Base-by-base conservation (phyloP, 192 early-diverging fungal genomes). In the Linnemannia exigua region DNA sequence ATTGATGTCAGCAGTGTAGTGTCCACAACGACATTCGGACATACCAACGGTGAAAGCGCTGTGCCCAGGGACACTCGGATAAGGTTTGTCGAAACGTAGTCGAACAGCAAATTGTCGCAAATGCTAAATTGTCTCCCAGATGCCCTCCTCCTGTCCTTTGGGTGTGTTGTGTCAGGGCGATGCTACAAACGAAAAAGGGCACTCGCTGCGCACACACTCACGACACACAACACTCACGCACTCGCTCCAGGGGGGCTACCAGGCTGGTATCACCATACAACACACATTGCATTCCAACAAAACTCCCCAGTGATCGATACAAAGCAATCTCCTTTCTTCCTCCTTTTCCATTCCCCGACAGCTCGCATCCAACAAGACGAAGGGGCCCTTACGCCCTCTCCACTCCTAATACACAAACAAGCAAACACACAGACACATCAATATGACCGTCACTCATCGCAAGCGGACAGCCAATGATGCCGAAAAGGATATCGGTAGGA, bases 391-490 rank as follows among this genome's bases (percentile, higher is more conserved):
- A 25, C 28, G 25, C 58, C 12, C 58, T 28, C 58, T 63, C 52
- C 52, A 50, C 48, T 50, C 48, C 2, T 50, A 63, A 54, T 20
- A 54, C 19, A 54, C 22, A 63, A n/a, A 63, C 54, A 58, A n/a
- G n/a, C 54, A 58, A 12, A 61, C 58, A 61, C 20, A 61, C 25
- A 61, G n/a, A 31, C 58, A 61, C 58, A 67, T 67, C 71, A 67
- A 50, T 41, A 86, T 86, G 84, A 86, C 84, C 48, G 84, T 86
- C 84, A 86, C 84, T 74, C 84, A 86, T 72, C 78, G 84, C 44
- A 86, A 86, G 67, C 68, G 84, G 17, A 80, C 84, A 6, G 84
- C 84, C 75, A 86, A 86, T 74, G 79, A 86, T 67, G 84, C 84
- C 19, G 84, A 86, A 28, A 86, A 86, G 70, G 84, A 86, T 47